These are phyloP conservation scores for Caloboletus inedulis DNA, from an alignment of 1,284 basidiomycete genomes.

Conservation along the genomic window DNA sequence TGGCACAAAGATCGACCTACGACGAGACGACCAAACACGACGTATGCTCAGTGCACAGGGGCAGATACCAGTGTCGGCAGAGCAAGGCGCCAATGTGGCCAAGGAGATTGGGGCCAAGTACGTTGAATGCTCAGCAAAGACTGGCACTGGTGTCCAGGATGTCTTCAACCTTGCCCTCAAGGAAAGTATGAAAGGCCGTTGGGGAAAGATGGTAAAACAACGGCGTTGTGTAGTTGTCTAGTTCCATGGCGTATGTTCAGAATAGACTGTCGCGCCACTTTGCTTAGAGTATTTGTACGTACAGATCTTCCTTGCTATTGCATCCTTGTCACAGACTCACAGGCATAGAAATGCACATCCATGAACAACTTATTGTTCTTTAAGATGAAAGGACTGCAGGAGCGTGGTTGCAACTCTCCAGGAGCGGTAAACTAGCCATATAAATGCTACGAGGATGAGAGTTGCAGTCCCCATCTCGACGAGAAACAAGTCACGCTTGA, in stretches of 20 bases:
- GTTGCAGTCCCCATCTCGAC: constrained; percentile 29
- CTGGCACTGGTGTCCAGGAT: constrained; percentile 83
- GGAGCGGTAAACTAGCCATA: constrained; percentile 25
- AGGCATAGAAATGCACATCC: constrained; percentile 6
- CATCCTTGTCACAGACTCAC: constrained; percentile 8
- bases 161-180: constrained; percentile 90
- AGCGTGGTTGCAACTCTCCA: constrained; percentile 21
- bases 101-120: constrained; percentile 95
- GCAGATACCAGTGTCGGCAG: constrained; percentile 75
- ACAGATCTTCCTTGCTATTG: constrained; percentile 29
- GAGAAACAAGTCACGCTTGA: constrained; percentile 17
- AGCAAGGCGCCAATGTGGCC: constrained; percentile 79
- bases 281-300: constrained; percentile 32
- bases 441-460: constrained; percentile 25
- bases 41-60: constrained; percentile 95
- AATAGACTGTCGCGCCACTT: constrained; percentile 6
- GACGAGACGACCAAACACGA: constrained; percentile 82
- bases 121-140: constrained; percentile 93
- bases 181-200: constrained; percentile 78
- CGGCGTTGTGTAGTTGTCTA: constrained; percentile 78
- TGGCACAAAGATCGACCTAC: constrained; percentile 91
- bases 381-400: constrained; percentile 21
- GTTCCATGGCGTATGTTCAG: constrained; percentile 6
- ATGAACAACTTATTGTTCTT: constrained; percentile 21
- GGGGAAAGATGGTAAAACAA: constrained; percentile 72